Evolutionary conservation across 2,329 filamentous ascomycete genomes (phyloP), one percentile per base, ranked within the genome.

Genomic region (Chlorencoelia australis): DNA sequence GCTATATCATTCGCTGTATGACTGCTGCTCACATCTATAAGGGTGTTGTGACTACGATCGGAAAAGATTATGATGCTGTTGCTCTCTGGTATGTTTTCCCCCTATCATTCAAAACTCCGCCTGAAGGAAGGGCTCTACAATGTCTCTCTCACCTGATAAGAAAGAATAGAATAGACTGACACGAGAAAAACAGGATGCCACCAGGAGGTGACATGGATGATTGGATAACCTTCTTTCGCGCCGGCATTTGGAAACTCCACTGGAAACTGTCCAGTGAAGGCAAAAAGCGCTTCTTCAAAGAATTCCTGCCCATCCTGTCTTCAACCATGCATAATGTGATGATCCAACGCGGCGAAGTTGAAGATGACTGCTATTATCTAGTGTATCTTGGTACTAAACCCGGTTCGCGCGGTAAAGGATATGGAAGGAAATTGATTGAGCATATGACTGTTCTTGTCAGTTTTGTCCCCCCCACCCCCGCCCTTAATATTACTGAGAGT

Each of bases 361-460:
- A 85, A 54, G 58, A 66, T 48, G 67, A 81, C 42, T 77, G 73
- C 54, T 91, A 83, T 69, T 91, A 91, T 58, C 75, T 93, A 37
- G 82, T 87, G 31, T 91, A 89, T 59, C 67, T 93, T 43, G 85
- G 84, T 44, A 87, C 82, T 33, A 81, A 78, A 57, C 75, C 80
- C 21, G 68, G 66, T 43, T 75, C 78, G 4, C 73, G 80, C 42
- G 75, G 82, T 31, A 78, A 78, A 49, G 84, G 85, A 8, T 84
- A 84, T 57, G 82, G 76, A 11, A 69, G 69, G 47, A 79, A 75
- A 61, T 67, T 88, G 44, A 74, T 91, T 45, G 68, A 77, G 56
- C 67, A 83, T 54, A 78, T 86, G 61, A 76, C 79, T 35, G 62
- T 59, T 29, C 67, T 68, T 65, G 77, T 79, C 59, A 43, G 65